Percentiles rank a stretch among this genome's conserved stretches.
Conservation (phyloP, 495 filamentous ascomycete species). For the Viridothelium virens region DNA sequence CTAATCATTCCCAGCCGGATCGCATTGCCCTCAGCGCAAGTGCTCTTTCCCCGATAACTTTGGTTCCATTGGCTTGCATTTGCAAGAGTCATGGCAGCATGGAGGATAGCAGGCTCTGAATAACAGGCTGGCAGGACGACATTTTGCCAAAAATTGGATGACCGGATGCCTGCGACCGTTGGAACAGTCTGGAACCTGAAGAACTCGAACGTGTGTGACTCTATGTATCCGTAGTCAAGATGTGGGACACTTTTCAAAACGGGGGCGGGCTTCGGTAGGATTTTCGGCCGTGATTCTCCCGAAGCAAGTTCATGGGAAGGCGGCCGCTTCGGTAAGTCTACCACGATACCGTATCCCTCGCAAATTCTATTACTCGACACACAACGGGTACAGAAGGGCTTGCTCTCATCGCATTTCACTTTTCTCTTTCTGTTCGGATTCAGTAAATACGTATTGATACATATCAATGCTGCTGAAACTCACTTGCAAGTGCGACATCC, state of each 20-base stretch:
- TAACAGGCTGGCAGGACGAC: conserved; percentile 5
- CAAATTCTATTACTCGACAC: neutral
- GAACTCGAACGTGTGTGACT: conserved; percentile 3
- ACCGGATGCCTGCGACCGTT: neutral
- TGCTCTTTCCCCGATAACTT: neutral
- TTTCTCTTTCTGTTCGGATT: neutral
- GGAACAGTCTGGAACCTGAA: neutral
- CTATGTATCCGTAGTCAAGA: neutral
- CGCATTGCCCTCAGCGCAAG: neutral
- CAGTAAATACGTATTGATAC: neutral
- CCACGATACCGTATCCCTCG: conserved; percentile 7
- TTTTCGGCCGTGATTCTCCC: neutral
- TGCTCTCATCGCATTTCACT: conserved; percentile 3
- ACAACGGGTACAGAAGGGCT: conserved; percentile 6
- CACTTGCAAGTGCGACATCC: conserved; percentile 8
- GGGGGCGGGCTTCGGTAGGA: neutral
- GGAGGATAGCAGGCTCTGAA: conserved; percentile 8
- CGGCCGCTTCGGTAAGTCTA: conserved; percentile 4
- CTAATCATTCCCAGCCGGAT: neutral
- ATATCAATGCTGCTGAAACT: neutral
- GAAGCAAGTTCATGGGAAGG: conserved; percentile 7
- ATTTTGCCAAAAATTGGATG: conserved; percentile 5
- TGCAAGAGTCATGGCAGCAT: conserved; percentile 1
- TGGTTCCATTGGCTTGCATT: neutral
- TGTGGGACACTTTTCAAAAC: neutral